phyloP scores from a whole-genome alignment of 208 protist genomes.

The Sergeia podlipaevii region DNA sequence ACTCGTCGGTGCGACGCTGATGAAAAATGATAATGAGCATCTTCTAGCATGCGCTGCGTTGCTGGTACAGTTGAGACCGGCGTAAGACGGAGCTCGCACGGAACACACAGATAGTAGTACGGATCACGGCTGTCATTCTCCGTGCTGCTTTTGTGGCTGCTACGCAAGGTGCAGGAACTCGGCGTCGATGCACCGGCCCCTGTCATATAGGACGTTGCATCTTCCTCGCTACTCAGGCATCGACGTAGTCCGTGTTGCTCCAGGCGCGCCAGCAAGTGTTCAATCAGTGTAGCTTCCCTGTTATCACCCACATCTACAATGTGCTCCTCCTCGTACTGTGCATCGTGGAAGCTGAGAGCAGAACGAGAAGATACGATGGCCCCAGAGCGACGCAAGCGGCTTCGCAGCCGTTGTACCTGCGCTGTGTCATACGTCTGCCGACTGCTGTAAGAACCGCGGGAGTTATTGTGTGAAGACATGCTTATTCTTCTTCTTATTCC shows the following conservation, averaged over 20 bases:
- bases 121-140: conserved; percentile 31
- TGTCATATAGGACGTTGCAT: conserved; percentile 17
- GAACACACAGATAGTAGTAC: conserved; percentile 86
- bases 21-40: conserved; percentile 82
- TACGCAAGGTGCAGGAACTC: neutral
- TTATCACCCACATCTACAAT: conserved; percentile 71
- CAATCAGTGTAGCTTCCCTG: conserved; percentile 35
- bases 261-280: conserved; percentile 69
- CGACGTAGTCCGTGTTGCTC: conserved; percentile 84
- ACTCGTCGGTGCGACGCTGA: conserved; percentile 63
- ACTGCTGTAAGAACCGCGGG: neutral
- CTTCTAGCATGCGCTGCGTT: conserved; percentile 55
- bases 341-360: conserved; percentile 28
- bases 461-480: conserved; percentile 2
- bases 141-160: neutral
- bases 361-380: conserved; percentile 56
- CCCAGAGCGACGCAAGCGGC: conserved; percentile 40
- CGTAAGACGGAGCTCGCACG: conserved; percentile 72
- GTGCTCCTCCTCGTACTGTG: conserved; percentile 12
- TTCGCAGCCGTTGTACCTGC: conserved; percentile 14
- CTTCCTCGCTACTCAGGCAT: conserved; percentile 28
- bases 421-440: neutral
- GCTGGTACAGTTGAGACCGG: conserved; percentile 24
- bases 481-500: too few relatives aligned
- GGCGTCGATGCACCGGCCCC: conserved; percentile 3